A percentile compares a stretch with the other conserved stretches of the same genome.
phyloP scores from a whole-genome alignment of 1,284 basidiomycete species.

The Cutaneotrichosporon sp. region DNA sequence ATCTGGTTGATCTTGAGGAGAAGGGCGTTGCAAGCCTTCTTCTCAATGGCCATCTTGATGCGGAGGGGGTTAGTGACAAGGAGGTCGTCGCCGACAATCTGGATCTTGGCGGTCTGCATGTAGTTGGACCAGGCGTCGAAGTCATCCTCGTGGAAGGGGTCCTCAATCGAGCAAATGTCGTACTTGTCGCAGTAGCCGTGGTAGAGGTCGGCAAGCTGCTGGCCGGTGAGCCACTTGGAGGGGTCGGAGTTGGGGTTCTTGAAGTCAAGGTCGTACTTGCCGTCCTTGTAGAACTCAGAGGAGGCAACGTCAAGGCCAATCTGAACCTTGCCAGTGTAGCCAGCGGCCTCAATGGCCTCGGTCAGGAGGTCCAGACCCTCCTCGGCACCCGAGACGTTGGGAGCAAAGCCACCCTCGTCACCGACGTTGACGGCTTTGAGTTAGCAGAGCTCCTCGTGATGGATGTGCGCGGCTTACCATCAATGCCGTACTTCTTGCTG shows the following conservation, averaged over 20 bases:
- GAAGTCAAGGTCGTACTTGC: constrained; percentile 99
- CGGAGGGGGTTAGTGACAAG: constrained; percentile 92
- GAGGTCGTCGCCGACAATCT: constrained; percentile 96
- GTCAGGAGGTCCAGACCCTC: constrained; percentile 94
- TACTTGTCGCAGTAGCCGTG: constrained; percentile 80
- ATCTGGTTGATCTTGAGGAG: constrained; percentile 99
- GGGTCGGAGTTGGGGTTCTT: constrained; percentile 96
- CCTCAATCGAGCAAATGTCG: constrained; percentile 95
- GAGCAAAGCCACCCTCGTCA: constrained; percentile 99
- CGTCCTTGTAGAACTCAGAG: constrained; percentile 99
- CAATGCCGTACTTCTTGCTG: constrained; percentile 97
- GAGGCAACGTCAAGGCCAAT: constrained; percentile 99
- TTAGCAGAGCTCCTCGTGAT: too few relatives aligned
- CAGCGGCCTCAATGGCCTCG: constrained; percentile 95
- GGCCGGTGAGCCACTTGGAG: constrained; percentile 80
- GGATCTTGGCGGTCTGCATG: constrained; percentile 55
- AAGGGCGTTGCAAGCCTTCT: constrained; percentile 99
- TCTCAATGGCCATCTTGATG: constrained; percentile 98
- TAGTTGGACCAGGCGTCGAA: constrained; percentile 98
- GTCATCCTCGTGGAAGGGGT: constrained; percentile 99
- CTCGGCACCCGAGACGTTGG: constrained; percentile 93
- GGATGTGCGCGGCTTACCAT: constrained; percentile 50
- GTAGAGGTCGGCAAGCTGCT: constrained; percentile 92
- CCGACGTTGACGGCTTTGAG: constrained; percentile 92
- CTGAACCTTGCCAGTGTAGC: constrained; percentile 97